Percentiles rank a stretch among this genome's conserved stretches.
phyloP scores from a whole-genome alignment of 1,284 basidiomycete species.

The Trichosporon ovoides region DNA sequence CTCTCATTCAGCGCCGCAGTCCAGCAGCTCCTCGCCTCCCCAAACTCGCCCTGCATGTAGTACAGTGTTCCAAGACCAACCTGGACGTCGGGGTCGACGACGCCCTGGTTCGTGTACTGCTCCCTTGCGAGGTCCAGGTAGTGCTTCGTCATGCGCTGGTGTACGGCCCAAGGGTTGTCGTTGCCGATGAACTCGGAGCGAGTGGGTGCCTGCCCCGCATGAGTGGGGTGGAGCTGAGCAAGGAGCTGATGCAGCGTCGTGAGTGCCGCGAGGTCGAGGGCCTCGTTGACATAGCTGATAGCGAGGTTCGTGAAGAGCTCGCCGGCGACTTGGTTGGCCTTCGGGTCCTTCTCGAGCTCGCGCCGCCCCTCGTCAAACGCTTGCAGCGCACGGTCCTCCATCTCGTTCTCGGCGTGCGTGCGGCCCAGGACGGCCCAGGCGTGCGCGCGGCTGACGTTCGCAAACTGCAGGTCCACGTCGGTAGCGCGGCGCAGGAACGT shows the following conservation, averaged over 20 bases:
- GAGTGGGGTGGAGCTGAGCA: slow-evolving; percentile 65
- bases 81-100: slow-evolving; percentile 87
- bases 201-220: slow-evolving; percentile 46
- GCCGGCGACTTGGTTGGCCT: slow-evolving; percentile 60
- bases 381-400: slow-evolving; percentile 54
- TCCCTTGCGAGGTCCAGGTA: slow-evolving; percentile 79
- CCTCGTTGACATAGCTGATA: slow-evolving; percentile 96
- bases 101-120: slow-evolving; percentile 61
- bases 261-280: slow-evolving; percentile 81
- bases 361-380: slow-evolving; percentile 64
- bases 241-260: slow-evolving; percentile 85
- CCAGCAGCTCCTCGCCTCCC: slow-evolving; percentile 72
- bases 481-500: slow-evolving; percentile 62
- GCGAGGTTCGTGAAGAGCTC: slow-evolving; percentile 88
- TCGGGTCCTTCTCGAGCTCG: slow-evolving; percentile 63
- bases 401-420: slow-evolving; percentile 92
- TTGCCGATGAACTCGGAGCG: slow-evolving; percentile 22
- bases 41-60: slow-evolving; percentile 60
- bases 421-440: slow-evolving; percentile 92
- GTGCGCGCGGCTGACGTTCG: slow-evolving; percentile 59
- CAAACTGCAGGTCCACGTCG: slow-evolving; percentile 20
- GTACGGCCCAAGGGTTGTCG: slow-evolving; percentile 75
- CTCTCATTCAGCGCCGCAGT: slow-evolving; percentile 71
- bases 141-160: slow-evolving; percentile 71
- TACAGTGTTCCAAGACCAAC: slow-evolving; percentile 89